phyloP scores from a whole-genome alignment of 129 eudicot genomes.

The Cynara cardunculus region DNA sequence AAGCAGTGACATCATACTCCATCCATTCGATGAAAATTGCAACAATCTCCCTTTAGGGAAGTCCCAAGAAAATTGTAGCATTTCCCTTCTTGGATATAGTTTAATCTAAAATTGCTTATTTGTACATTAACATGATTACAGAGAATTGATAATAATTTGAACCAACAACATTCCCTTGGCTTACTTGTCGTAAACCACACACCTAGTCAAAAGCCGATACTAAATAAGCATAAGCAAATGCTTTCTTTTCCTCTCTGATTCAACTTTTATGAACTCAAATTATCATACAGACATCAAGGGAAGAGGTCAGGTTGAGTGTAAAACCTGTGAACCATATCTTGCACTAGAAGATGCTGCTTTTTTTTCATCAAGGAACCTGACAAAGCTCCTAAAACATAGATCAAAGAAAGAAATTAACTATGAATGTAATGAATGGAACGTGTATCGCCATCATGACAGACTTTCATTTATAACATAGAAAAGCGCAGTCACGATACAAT shows the following conservation, averaged over 20 bases:
- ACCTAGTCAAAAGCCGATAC: not conserved
- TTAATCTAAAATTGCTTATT: not conserved
- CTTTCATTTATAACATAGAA: not conserved
- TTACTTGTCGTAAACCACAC: not conserved
- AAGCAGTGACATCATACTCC: too few species aligned
- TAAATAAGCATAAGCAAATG: conserved; percentile 2
- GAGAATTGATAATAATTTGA: not conserved
- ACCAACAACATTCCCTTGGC: not conserved
- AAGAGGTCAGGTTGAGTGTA: conserved; percentile 16
- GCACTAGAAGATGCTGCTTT: conserved; percentile 62
- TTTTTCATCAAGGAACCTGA: conserved; percentile 81
- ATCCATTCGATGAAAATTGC: too few species aligned
- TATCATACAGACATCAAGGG: not conserved
- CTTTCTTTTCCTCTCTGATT: not conserved
- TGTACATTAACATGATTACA: not conserved
- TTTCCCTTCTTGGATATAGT: not conserved
- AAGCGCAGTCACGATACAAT: not conserved
- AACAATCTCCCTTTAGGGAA: not conserved
- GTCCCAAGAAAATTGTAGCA: not conserved
- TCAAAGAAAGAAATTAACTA: not conserved
- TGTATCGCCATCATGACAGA: not conserved
- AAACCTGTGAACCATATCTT: conserved; percentile 87
- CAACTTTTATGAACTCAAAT: conserved; percentile 3
- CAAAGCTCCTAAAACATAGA: conserved; percentile 63
- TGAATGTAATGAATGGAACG: not conserved